Evolutionary conservation across 495 filamentous ascomycete genomes (phyloP), one percentile per base, ranked within the genome.

Genomic region (Penicillium mononematosum): DNA sequence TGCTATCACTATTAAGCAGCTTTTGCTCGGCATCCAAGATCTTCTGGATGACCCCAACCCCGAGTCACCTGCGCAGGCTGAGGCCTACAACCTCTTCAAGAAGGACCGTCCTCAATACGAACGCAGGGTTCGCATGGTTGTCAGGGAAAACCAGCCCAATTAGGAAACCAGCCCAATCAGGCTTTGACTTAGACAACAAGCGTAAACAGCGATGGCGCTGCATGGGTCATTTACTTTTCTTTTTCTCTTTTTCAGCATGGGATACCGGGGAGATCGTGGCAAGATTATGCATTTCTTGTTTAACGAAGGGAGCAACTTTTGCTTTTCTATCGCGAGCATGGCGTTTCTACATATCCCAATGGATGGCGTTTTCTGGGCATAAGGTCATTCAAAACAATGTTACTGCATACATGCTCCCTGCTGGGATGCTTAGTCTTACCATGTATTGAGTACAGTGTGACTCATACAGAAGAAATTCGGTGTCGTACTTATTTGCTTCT

Each of bases 21-120:
- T 99, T 58, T 84, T 98, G 8, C 83, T 98, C 3, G 94, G 94
- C 41, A 92, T 98, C 48, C 94, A 99, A 71, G 92, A 96, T 64
- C 82, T 99, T 8, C 82, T 99, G 8, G 85, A 99, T 66, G 92
- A 98, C 64, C 95, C 95, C 19, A 99, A 99, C 67, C 95, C 95
- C 0, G 94, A 98, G 42, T 96, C 91, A 1, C 94, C 94, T 3
- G 94, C 94, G 3, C 94, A 99, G 73, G 94, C 93, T 14, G 94
- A 99, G 58, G 94, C 94, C 9, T 99, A 97, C 74, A 96, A 96
- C 65, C 82, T 98, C 34, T 98, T 91, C 71, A 96, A 96, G 78
- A 92, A 89, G 71, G 95, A 99, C 66, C 81, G 85, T 24, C 72
- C 74, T 10, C 91, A 91, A 22, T 99, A 99, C 66, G 91, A 98